Evolutionary conservation across 2,329 filamentous ascomycete species (phyloP), one percentile per base, ranked within the genome.

Genomic region (Alternaria solani): DNA sequence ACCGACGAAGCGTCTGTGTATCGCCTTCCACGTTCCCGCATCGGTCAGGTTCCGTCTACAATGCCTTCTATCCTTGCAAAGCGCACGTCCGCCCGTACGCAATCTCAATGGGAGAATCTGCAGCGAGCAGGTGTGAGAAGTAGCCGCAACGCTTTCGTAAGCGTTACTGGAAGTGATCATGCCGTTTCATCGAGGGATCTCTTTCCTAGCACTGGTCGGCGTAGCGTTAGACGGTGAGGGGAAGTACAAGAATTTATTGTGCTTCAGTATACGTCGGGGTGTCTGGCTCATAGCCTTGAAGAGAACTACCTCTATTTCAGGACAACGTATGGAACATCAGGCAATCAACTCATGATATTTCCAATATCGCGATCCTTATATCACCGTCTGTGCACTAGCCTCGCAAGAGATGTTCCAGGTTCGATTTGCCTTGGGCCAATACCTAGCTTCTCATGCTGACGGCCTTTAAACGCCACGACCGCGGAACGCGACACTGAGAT

Each of bases 71-170:
- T 61, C 20, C 28, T 66, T 16, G 49, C 64, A 14, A 47, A 49
- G 32, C 55, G 54, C 16, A 63, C 65, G 38, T 41, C 66, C 18
- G 18, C 57, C 42, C 67, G 59, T n/a, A 56, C 54, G 9, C 64
- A 55, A 28, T 46, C 62, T 18, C 63, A 71, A 36, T 67, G 61
- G 63, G 59, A 68, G 7, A 57, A 43, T 11, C 20, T 72, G 44
- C 61, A 69, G 42, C 63, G 54, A n/a, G 41, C 62, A 20, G 73
- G 73, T 25, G 67, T 73, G 1, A 65, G 71, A 9, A 74, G 70
- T 60, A 72, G 73, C 57, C 67, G 59, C 14, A 59, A 59, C 7
- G 54, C 39, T 8, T 58, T 59, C 26, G 26, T 26, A 2, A 56
- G 49, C 7, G 44, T 42, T 8, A 30, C 42, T 4, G 41, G 56